Base-by-base conservation (phyloP, 441 rosid genomes). In the Theobroma grandiflorum region DNA sequence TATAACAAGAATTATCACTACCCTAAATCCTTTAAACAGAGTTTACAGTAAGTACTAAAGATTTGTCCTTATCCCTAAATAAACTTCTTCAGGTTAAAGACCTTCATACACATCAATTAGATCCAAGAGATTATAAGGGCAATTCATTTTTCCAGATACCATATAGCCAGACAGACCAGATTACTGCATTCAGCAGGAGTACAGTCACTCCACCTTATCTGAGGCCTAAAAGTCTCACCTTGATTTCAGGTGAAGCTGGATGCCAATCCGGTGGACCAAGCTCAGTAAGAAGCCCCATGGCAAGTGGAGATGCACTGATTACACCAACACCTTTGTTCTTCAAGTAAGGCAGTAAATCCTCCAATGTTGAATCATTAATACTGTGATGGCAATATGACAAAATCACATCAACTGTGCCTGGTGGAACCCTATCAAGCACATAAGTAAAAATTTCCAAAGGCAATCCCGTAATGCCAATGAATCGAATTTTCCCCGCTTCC, bases 211-310 rank as follows among this genome's bases (percentile, higher is more conserved):
- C 40, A 37, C 5, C 22, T 58, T 18, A 79, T 72, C 31, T 1
- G 58, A 40, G 20, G 78, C 52, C 72, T 59, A 78, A 55, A 80
- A 64, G 22, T 53, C 79, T 75, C 53, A 92, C 99, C 94, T 94
- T 94, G 75, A 97, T 85, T 80, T 97, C 97, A 33, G 90, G 86
- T 14, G 97, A 86, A 72, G 99, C 99, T 35, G 99, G 99, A 85
- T 97, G 99, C 95, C 99, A 94, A 81, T 91, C 97, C 14, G 99
- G 99, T 43, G 98, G 97, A 74, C 99, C 99, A 71, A 81, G 88
- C 74, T 93, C 97, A 0, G 98, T 95, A 26, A 94, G 95, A 22
- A 95, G 95, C 78, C 98, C 97, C 99, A 95, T 95, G 55, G 99
- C 80, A 77, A 97, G 92, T 10, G 99, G 99, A 18, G 99, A 89